A percentile compares a stretch with the other conserved stretches of the same genome.
Conservation (phyloP, 768 basidiomycete genomes). For the Tylopilus vinaceipallidus region DNA sequence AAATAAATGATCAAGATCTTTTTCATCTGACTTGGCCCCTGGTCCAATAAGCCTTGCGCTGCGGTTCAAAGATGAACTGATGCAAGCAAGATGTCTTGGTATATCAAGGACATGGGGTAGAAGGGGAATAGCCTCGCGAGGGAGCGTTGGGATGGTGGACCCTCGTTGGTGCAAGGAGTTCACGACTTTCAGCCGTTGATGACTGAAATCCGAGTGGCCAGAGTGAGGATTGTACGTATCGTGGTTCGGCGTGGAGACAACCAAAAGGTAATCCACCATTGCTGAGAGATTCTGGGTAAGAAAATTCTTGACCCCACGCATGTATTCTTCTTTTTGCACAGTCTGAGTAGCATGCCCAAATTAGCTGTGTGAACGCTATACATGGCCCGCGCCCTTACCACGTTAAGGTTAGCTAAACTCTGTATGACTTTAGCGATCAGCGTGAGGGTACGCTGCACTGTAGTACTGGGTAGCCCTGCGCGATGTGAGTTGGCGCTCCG, state of each 20-base stretch:
- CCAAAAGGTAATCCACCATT: constrained; percentile 78
- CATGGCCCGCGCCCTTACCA: constrained; percentile 41
- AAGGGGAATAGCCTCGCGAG: constrained; percentile 68
- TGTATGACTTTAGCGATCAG: constrained; percentile 88
- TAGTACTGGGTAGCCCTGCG: constrained; percentile 60
- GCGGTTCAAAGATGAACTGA: constrained; percentile 76
- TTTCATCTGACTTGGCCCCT: constrained; percentile 31
- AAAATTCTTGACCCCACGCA: constrained; percentile 76
- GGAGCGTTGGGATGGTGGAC: constrained; percentile 51
- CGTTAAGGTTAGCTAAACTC: constrained; percentile 82
- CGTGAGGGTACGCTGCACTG: constrained; percentile 78
- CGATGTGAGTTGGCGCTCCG: constrained; percentile 10
- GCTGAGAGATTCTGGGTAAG: constrained; percentile 56
- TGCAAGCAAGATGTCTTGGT: constrained; percentile 71
- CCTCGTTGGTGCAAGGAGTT: constrained; percentile 59
- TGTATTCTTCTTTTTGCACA: constrained; percentile 76
- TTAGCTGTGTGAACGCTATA: constrained; percentile 2
- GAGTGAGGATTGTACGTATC: constrained; percentile 27
- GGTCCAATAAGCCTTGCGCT: constrained; percentile 46
- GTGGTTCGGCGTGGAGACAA: constrained; percentile 58
- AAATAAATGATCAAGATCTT: constrained; percentile 42
- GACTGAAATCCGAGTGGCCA: constrained; percentile 36
- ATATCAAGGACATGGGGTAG: constrained; percentile 77
- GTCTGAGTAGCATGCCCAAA: constrained; percentile 35
- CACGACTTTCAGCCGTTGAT: constrained; percentile 52